Percentiles rank a stretch among this genome's conserved stretches.
Evolutionary conservation across 2,329 filamentous ascomycete genomes (phyloP).

Genomic region (Diplocarpon rosae): DNA sequence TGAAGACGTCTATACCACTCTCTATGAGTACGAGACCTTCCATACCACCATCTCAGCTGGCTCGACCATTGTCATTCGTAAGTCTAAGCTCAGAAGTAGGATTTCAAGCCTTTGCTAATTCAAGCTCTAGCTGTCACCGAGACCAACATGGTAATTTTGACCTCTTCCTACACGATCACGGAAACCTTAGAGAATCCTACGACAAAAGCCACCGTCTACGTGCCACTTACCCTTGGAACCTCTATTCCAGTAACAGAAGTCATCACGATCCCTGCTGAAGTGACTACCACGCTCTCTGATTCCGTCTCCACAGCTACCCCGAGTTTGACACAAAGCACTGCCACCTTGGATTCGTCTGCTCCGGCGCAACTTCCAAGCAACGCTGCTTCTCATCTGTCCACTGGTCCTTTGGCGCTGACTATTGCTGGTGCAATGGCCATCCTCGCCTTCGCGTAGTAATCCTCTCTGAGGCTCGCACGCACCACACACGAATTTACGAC

Average conservation of each 20-base stretch:
- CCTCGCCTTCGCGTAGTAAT: constrained; percentile 20
- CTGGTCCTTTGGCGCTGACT: constrained; percentile 18
- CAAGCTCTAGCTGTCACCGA: constrained; percentile 31
- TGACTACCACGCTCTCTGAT: constrained; percentile 13
- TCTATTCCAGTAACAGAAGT: constrained; percentile 14
- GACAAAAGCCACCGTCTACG: constrained; percentile 17
- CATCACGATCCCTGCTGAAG: constrained; percentile 18
- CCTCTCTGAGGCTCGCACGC: no score
- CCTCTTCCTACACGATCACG: constrained; percentile 25
- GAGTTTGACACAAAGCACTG: constrained; percentile 3
- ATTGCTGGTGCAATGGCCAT: constrained; percentile 23
- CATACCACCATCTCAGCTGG: constrained; percentile 34
- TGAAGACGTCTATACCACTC: constrained; percentile 4
- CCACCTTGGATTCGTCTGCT: constrained; percentile 12
- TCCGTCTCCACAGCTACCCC: constrained; percentile 9
- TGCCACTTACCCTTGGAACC: constrained; percentile 18
- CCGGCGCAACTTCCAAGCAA: constrained; percentile 15
- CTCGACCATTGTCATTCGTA: constrained; percentile 30
- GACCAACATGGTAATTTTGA: constrained; percentile 32
- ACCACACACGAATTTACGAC: neutral
- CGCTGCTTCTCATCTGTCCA: constrained; percentile 12
- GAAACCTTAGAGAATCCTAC: constrained; percentile 18
- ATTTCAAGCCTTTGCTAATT: neutral
- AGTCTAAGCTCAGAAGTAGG: neutral
- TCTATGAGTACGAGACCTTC: constrained; percentile 25